Evolutionary conservation across 1,139 yeast species (phyloP), one percentile per base, ranked within the genome.

Genomic region (Debaryomycetaceae sp.): DNA sequence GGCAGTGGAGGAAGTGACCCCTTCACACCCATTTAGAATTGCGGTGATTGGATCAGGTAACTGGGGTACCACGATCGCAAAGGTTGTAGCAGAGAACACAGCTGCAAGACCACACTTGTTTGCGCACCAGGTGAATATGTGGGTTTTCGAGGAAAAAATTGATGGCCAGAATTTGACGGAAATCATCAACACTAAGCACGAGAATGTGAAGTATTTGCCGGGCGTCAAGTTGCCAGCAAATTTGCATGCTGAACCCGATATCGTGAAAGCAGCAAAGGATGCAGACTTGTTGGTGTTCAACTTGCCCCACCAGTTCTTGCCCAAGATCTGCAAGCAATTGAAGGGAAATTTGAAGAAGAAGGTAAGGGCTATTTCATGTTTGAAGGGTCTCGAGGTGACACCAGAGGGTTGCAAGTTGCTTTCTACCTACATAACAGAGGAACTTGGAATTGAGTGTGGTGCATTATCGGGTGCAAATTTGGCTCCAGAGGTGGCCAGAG

Each of bases 51-150:
- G 93, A 36, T 84, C 90, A 9, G 93, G 93, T 58, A 85, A 85
- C 64, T 85, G 93, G 97, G 98, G 98, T 48, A 88, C 97, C 35
- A 91, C 97, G 6, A 90, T 91, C 45, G 97, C 97, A 52, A 91
- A 91, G 70, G 85, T 91, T 42, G 84, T 90, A 36, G 90, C 97
- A 34, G 97, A 91, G 67, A 90, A 89, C 68, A 72, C 91, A 40
- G 74, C 73, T 37, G 84, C 78, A 55, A 77, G 86, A 67, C 82
- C 89, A 23, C 73, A 80, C 37, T 66, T 87, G 52, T 91, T 91
- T 62, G 78, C 80, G 43, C 66, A 70, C 46, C 70, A 77, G 41
- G 97, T 91, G 39, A 80, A 83, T 56, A 90, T 91, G 97, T 91
- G 98, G 98, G 98, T 91, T 27, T 87, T 76, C 59, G 91, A 91